Percentiles rank a stretch among this genome's conserved stretches.
These are phyloP conservation scores for Alopecurus myosuroides DNA, from an alignment of 176 grass and related monocot species.

Conservation along the genomic window DNA sequence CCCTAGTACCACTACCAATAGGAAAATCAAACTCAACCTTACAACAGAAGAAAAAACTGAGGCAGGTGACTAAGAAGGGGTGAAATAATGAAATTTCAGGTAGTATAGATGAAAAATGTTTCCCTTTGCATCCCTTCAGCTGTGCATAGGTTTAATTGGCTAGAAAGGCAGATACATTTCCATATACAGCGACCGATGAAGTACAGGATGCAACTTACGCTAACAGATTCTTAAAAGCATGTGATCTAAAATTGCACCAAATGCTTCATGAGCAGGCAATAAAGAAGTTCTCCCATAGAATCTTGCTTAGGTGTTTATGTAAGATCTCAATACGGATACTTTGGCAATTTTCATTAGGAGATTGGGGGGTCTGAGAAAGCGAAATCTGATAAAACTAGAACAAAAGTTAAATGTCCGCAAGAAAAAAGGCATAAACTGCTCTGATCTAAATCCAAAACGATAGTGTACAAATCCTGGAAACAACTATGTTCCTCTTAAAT, in stretches of 20 bases:
- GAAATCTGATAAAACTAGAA: background rate
- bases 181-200: background rate
- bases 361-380: background rate
- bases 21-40: background rate
- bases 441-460: background rate
- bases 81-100: background rate
- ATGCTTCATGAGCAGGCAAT: background rate
- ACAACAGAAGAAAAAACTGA: constrained; percentile 7
- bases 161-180: constrained; percentile 11
- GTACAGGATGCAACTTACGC: background rate
- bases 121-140: background rate
- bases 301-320: background rate
- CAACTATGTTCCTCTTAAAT: constrained; percentile 9
- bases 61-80: background rate
- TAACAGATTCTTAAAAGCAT: background rate
- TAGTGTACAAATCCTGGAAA: background rate
- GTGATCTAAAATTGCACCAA: background rate
- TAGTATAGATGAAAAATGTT: constrained; percentile 9
- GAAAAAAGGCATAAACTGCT: background rate
- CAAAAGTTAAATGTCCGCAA: background rate
- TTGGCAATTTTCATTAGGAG: background rate
- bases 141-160: background rate
- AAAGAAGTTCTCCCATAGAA: background rate
- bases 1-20: background rate
- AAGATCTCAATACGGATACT: background rate